phyloP scores from a whole-genome alignment of 2,329 filamentous ascomycete species.

The Leptographium procerum region DNA sequence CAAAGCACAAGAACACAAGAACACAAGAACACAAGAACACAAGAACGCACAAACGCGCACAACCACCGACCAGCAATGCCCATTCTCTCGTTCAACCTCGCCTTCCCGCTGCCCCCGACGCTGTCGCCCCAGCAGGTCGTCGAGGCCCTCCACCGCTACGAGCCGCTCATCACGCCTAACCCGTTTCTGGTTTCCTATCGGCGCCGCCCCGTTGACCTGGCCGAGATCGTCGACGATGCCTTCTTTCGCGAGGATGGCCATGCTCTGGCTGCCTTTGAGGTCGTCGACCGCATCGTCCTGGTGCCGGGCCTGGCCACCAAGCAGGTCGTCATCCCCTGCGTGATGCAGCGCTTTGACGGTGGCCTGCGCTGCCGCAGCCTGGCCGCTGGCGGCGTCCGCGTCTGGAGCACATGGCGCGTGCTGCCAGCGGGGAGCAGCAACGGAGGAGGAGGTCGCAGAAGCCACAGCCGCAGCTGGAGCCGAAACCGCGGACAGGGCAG shows the following conservation, averaged over 20 bases:
- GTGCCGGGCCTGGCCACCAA: slow-evolving; percentile 28
- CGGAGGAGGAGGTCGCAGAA: neutral
- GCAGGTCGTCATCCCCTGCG: slow-evolving; percentile 28
- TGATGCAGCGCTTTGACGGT: slow-evolving; percentile 29
- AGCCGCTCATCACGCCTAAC: slow-evolving; percentile 29
- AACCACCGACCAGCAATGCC: slow-evolving; percentile 15
- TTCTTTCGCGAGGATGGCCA: slow-evolving; percentile 27
- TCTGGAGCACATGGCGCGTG: slow-evolving; percentile 28
- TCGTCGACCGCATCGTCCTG: slow-evolving; percentile 26
- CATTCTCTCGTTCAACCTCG: slow-evolving; percentile 24
- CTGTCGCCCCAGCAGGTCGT: slow-evolving; percentile 27
- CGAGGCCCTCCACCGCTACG: slow-evolving; percentile 26
- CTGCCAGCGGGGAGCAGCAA: slow-evolving; percentile 1
- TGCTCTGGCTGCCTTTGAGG: slow-evolving; percentile 19
- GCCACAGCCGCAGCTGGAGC: neutral
- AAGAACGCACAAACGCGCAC: neutral
- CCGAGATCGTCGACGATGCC: slow-evolving; percentile 25
- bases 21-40: neutral
- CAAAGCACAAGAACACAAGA: too few species aligned
- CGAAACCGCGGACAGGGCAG: neutral
- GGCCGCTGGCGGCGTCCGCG: slow-evolving; percentile 29
- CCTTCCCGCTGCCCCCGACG: slow-evolving; percentile 28
- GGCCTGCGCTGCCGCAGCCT: slow-evolving; percentile 32
- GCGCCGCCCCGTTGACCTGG: slow-evolving; percentile 21
- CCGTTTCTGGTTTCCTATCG: slow-evolving; percentile 27